phyloP scores from a whole-genome alignment of 2,329 filamentous ascomycete genomes.

The Aspergillus luchuensis region DNA sequence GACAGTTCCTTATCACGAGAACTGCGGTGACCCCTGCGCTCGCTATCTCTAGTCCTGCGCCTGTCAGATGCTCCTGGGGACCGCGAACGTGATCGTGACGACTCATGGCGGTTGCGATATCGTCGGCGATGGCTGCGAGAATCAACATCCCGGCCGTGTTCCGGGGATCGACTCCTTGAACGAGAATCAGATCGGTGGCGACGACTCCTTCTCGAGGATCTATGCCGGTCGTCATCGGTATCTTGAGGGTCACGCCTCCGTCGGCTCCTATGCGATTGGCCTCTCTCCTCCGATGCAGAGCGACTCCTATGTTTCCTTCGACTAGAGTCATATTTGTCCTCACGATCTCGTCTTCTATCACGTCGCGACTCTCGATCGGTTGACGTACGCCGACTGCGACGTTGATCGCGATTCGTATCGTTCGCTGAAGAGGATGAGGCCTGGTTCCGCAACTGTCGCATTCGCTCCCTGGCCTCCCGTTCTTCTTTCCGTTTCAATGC shows the following conservation, averaged over 20 bases:
- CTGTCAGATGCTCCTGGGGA: constrained; percentile 20
- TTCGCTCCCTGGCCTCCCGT: constrained; percentile 71
- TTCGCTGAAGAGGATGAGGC: constrained; percentile 26
- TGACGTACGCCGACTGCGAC: constrained; percentile 15
- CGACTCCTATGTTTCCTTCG: constrained; percentile 32
- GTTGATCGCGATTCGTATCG: constrained; percentile 38
- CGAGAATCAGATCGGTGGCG: constrained; percentile 24
- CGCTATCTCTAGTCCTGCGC: constrained; percentile 19
- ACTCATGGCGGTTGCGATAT: constrained; percentile 21
- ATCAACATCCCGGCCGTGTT: constrained; percentile 9
- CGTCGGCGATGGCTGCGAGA: constrained; percentile 19
- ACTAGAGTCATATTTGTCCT: constrained; percentile 30
- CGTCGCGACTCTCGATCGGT: constrained; percentile 23
- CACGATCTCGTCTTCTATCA: constrained; percentile 25
- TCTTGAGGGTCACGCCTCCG: constrained; percentile 26
- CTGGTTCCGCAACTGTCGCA: constrained; percentile 60
- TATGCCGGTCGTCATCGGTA: constrained; percentile 19
- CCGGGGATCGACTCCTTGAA: constrained; percentile 27
- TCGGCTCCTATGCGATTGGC: constrained; percentile 27
- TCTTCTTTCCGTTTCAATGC: constrained; percentile 81
- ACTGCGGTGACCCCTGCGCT: constrained; percentile 4
- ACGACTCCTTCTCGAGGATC: constrained; percentile 18
- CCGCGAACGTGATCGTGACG: constrained; percentile 24
- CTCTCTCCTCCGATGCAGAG: constrained; percentile 29
- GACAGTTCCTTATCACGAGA: constrained; percentile 12